Evolutionary conservation across 176 grass and related monocot species (phyloP).

Genomic region (Metroxylon sagu): DNA sequence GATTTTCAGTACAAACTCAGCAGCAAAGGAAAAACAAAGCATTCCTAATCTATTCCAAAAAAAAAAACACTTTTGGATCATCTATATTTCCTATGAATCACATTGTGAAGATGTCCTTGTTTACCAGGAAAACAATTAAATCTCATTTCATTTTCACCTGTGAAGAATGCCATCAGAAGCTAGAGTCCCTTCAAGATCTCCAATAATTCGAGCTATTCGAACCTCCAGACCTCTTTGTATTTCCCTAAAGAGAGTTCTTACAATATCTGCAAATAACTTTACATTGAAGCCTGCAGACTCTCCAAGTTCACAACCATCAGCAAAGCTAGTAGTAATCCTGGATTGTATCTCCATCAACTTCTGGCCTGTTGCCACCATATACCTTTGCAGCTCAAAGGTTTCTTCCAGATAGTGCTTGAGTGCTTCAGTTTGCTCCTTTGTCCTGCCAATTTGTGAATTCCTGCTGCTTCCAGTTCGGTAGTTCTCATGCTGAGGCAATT

Average conservation of each 20-base stretch:
- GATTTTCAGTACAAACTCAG: no score
- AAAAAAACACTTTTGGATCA: no score
- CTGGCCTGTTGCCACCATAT: slow-evolving; percentile 76
- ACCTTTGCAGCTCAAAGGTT: slow-evolving; percentile 73
- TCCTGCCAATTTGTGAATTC: neutral
- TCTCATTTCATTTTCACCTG: neutral
- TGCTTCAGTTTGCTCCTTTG: slow-evolving; percentile 25
- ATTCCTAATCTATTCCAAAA: no score
- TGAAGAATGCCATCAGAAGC: slow-evolving; percentile 75
- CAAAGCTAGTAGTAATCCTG: slow-evolving; percentile 33
- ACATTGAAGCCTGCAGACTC: slow-evolving; percentile 37
- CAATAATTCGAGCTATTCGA: slow-evolving; percentile 64
- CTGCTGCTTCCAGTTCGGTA: slow-evolving; percentile 25
- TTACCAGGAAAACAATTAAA: no score
- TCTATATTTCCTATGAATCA: no score
- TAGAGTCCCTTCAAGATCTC: slow-evolving; percentile 70
- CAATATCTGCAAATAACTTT: slow-evolving; percentile 52
- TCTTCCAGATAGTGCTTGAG: slow-evolving; percentile 56
- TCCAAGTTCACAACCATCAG: neutral
- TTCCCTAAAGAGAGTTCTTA: slow-evolving; percentile 52
- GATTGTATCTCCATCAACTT: slow-evolving; percentile 72
- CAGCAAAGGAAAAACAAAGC: no score
- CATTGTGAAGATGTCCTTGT: no score
- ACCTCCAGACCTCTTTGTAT: slow-evolving; percentile 76
- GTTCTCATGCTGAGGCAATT: slow-evolving; percentile 37